Conservation (phyloP, 148 eudicot genomes). For the Cornus florida region DNA sequence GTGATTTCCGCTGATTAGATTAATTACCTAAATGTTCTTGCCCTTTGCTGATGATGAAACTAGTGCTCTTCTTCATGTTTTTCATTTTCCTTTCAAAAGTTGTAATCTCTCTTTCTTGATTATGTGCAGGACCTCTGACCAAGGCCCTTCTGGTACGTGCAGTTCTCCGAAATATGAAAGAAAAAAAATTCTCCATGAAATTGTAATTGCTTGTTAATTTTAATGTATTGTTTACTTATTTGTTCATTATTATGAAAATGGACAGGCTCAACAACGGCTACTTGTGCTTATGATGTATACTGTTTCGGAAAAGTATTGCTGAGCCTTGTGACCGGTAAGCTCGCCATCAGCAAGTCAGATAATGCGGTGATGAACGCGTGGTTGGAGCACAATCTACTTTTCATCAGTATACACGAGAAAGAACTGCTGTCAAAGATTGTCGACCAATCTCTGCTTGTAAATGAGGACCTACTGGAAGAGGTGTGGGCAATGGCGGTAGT, state of each 20-base stretch:
- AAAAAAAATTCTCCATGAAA: not conserved
- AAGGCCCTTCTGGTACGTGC: constrained; percentile 30
- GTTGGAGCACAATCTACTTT: constrained; percentile 25
- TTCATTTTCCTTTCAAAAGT: not conserved
- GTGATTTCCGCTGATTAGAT: not conserved
- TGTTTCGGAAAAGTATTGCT: constrained; percentile 46
- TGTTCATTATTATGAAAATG: not conserved
- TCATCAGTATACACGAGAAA: constrained; percentile 30
- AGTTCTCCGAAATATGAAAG: not conserved
- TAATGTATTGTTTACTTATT: not conserved
- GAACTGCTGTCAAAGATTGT: constrained; percentile 36
- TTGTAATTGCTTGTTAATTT: not conserved
- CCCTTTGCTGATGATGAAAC: not conserved
- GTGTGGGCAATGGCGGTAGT: constrained; percentile 52
- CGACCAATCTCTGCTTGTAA: constrained; percentile 34
- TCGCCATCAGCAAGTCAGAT: constrained; percentile 29
- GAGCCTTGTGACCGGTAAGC: constrained; percentile 45
- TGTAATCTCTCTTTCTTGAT: constrained; percentile 1
- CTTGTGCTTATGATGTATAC: constrained; percentile 45
- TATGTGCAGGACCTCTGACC: constrained; percentile 33
- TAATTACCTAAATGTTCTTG: not conserved
- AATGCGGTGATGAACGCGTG: constrained; percentile 26
- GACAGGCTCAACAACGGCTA: constrained; percentile 27
- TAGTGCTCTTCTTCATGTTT: not conserved
- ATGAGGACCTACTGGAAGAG: constrained; percentile 48